phyloP scores from a whole-genome alignment of 2,329 filamentous ascomycete species.

The Fusarium denticulatum region DNA sequence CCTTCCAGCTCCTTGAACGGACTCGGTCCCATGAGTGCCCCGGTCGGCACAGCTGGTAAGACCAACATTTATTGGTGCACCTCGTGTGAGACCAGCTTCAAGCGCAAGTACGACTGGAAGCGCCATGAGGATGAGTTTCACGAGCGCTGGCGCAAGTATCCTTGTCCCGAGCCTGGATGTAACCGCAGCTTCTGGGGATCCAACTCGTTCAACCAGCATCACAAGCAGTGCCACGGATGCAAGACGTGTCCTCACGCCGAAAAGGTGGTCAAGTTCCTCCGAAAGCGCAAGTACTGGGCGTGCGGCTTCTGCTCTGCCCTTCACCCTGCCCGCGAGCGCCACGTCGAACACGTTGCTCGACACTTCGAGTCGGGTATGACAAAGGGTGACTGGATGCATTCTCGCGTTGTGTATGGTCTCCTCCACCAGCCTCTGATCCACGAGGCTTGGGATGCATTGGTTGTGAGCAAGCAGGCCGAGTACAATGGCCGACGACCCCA shows the following conservation, averaged over 20 bases:
- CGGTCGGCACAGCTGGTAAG: constrained; percentile 45
- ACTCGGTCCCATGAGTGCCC: constrained; percentile 41
- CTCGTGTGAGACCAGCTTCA: constrained; percentile 71
- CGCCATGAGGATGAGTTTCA: constrained; percentile 76
- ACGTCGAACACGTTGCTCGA: constrained; percentile 74
- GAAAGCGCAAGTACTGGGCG: constrained; percentile 73
- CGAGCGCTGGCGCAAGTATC: constrained; percentile 74
- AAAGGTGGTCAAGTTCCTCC: constrained; percentile 69
- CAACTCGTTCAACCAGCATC: constrained; percentile 75
- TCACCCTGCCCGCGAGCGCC: constrained; percentile 70
- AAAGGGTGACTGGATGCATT: constrained; percentile 74
- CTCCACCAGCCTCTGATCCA: constrained; percentile 72
- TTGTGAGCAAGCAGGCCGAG: constrained; percentile 64
- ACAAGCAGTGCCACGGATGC: constrained; percentile 72
- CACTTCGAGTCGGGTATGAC: constrained; percentile 73
- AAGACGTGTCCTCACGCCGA: constrained; percentile 73
- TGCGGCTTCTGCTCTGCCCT: constrained; percentile 75
- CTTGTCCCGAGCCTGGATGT: constrained; percentile 70
- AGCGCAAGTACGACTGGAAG: constrained; percentile 76
- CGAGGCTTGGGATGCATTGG: constrained; percentile 68
- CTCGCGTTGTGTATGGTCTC: constrained; percentile 72
- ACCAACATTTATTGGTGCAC: constrained; percentile 67
- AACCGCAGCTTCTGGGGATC: constrained; percentile 75
- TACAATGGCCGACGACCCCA: constrained; percentile 65
- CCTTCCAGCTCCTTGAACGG: constrained; percentile 48